Evolutionary conservation across 345 rosid genomes (phyloP).

Genomic region (Moricandia arvensis): DNA sequence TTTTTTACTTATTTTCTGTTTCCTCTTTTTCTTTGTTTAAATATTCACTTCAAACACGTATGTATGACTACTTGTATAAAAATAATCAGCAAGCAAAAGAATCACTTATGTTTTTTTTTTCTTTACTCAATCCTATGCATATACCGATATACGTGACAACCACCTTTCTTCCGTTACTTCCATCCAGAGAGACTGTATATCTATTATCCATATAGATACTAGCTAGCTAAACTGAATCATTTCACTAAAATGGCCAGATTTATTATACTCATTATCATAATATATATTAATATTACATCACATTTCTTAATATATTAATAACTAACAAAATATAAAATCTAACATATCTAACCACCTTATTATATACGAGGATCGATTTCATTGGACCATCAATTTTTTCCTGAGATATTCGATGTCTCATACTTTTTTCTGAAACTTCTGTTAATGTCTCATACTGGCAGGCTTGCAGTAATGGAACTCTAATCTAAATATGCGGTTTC

Average conservation of each 20-base stretch:
- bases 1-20: background rate
- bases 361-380: background rate
- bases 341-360: background rate
- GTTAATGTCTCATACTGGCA: too few relatives aligned
- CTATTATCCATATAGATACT: background rate
- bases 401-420: background rate
- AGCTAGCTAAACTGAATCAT: background rate
- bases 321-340: background rate
- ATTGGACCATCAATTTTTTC: background rate
- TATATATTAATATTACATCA: background rate
- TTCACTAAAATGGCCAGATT: background rate
- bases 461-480: background rate
- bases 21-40: background rate
- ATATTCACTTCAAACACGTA: conserved; percentile 23
- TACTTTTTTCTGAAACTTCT: too few relatives aligned
- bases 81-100: background rate
- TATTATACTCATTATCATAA: background rate
- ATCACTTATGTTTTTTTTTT: background rate
- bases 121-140: background rate
- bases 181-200: background rate
- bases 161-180: background rate
- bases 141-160: conserved; percentile 19
- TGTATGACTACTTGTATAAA: conserved; percentile 13
- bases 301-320: background rate
- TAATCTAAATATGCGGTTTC: background rate